A percentile compares a stretch with the other conserved stretches of the same genome.
These are phyloP conservation scores for Achaetomiella virescens DNA, from an alignment of 495 filamentous ascomycete species.

Conservation along the genomic window DNA sequence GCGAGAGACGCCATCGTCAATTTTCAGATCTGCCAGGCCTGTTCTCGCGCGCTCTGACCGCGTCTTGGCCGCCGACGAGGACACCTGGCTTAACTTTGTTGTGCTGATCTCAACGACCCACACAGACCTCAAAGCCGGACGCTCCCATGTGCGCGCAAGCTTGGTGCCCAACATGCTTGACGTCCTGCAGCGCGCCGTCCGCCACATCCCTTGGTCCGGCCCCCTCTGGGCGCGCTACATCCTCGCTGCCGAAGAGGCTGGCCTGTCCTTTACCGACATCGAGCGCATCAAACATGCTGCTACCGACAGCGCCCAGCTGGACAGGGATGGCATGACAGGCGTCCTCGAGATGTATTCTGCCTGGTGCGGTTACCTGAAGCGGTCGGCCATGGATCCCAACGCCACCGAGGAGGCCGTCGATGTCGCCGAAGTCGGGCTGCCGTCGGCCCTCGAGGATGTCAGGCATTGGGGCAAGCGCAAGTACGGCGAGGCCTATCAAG, in stretches of 20 bases:
- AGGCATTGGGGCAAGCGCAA: slow-evolving; percentile 67
- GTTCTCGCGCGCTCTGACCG: slow-evolving; percentile 67
- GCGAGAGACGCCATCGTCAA: slow-evolving; percentile 33
- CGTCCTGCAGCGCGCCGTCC: slow-evolving; percentile 62
- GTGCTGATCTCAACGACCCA: slow-evolving; percentile 55
- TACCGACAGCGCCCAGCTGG: slow-evolving; percentile 71
- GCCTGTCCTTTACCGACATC: slow-evolving; percentile 67
- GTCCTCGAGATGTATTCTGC: slow-evolving; percentile 82
- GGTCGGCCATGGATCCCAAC: slow-evolving; percentile 66
- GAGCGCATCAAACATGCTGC: slow-evolving; percentile 87
- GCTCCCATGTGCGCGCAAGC: slow-evolving; percentile 26
- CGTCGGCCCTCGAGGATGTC: slow-evolving; percentile 76
- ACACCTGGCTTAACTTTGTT: slow-evolving; percentile 74
- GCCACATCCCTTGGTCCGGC: slow-evolving; percentile 89
- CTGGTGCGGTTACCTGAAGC: slow-evolving; percentile 89
- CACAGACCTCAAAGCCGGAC: slow-evolving; percentile 27
- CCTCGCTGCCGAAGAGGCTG: slow-evolving; percentile 69
- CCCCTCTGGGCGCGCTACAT: slow-evolving; percentile 85
- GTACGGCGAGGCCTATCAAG: slow-evolving; percentile 66
- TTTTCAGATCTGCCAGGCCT: slow-evolving; percentile 60
- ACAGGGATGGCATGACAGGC: slow-evolving; percentile 67
- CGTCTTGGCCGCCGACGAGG: slow-evolving; percentile 60
- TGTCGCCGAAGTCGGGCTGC: slow-evolving; percentile 83
- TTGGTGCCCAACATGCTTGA: slow-evolving; percentile 42
- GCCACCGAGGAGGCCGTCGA: slow-evolving; percentile 86